Base-by-base conservation (phyloP, 2,329 filamentous ascomycete species). In the Hypomyces perniciosus region DNA sequence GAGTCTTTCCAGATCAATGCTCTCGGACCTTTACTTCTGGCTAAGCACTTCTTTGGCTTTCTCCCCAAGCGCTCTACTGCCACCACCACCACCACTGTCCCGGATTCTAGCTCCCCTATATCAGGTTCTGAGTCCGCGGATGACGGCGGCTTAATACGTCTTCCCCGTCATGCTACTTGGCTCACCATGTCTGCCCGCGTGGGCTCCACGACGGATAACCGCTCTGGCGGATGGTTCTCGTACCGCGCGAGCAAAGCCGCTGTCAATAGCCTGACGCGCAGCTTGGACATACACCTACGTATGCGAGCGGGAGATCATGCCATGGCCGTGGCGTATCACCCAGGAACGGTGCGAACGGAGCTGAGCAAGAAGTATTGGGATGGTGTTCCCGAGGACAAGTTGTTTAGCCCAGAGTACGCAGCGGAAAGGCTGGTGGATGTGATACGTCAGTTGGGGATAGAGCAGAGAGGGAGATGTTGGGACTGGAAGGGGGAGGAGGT, bases 131-230 rank as follows among this genome's bases (percentile, higher is more conserved):
- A 20, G 20, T 20, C 20, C 20, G 20, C 20, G 20, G 20, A 20
- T 20, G 20, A 20, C 20, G 20, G 20, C 20, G 20, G 20, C 20
- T 20, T 20, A 20, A 12, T 59, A 4, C 54, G 70, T 0, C 71
- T 86, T 2, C 73, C 77, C 0, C 51, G 58, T 0, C 74, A 79
- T 49, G 81, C 87, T 0, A 78, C 84, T 2, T 88, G 85, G 74
- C 77, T 85, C n/a, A 80, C 80, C 61, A 86, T 90, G 82, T 85
- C 85, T 5, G 89, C 88, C 2, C 81, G 89, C 40, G 86, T 95
- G 0, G 88, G 88, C 8, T 85, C 80, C 31, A 85, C 86, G 26
- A 72, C 77, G 1, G 87, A 92, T 59, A 92, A 95, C 61, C 63
- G 69, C 2, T 72, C 84, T 0, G 89, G 88, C 2, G 89, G 89